Conservation (phyloP, 805 yeast genomes). For the Zygotorulaspora chibaensis region DNA sequence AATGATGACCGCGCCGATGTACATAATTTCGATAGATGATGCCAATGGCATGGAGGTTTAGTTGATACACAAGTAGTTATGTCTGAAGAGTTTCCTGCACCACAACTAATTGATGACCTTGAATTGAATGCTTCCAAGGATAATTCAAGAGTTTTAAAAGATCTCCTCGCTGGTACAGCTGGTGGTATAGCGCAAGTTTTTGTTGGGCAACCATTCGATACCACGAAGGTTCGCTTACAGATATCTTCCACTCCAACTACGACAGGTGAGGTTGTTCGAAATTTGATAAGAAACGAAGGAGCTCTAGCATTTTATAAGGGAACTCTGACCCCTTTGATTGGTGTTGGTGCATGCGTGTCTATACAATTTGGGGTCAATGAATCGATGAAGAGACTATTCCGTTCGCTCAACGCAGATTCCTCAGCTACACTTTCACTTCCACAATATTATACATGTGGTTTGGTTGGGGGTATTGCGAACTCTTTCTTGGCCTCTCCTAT, state of each 20-base stretch:
- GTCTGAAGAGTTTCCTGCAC: slow-evolving; percentile 34
- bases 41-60: too few species aligned
- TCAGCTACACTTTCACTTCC: slow-evolving; percentile 41
- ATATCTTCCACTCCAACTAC: slow-evolving; percentile 71
- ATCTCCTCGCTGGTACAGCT: slow-evolving; percentile 83
- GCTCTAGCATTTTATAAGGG: slow-evolving; percentile 86
- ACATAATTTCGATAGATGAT: background rate
- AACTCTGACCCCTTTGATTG: slow-evolving; percentile 85
- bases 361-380: slow-evolving; percentile 95
- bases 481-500: slow-evolving; percentile 88
- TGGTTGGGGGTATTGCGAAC: slow-evolving; percentile 89
- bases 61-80: slow-evolving; percentile 10
- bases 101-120: slow-evolving; percentile 33
- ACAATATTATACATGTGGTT: slow-evolving; percentile 81
- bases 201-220: slow-evolving; percentile 94
- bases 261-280: slow-evolving; percentile 71
- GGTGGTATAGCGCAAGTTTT: slow-evolving; percentile 96
- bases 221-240: slow-evolving; percentile 89
- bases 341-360: slow-evolving; percentile 97
- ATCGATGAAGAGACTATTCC: slow-evolving; percentile 78
- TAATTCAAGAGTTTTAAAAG: slow-evolving; percentile 45
- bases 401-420: slow-evolving; percentile 35
- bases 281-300: slow-evolving; percentile 76
- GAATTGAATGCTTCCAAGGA: slow-evolving; percentile 20
- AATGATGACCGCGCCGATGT: background rate